Conservation (phyloP, 1,139 yeast genomes). For the Yarrowia galli region DNA sequence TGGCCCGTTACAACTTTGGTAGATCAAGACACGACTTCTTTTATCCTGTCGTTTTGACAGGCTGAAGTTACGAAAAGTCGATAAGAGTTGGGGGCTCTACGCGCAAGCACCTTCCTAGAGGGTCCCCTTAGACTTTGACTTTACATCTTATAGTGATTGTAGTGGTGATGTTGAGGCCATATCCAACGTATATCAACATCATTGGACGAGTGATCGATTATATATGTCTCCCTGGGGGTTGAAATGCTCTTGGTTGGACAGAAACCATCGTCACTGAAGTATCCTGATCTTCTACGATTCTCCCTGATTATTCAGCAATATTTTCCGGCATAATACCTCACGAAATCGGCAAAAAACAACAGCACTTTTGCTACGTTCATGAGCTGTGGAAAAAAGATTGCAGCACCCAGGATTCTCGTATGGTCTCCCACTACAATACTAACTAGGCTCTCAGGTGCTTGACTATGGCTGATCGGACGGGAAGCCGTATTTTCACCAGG, state of each 20-base stretch:
- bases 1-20: conserved; percentile 39
- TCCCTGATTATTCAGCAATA: no score
- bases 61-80: conserved; percentile 37
- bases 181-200: no score
- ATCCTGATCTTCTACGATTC: no score
- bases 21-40: conserved; percentile 36
- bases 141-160: conserved; percentile 8
- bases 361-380: no score
- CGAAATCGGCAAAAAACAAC: no score
- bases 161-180: no score
- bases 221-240: no score
- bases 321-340: no score
- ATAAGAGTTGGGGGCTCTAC: conserved; percentile 36
- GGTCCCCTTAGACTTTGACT: conserved; percentile 36
- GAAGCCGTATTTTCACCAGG: conserved; percentile 31
- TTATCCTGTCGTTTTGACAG: conserved; percentile 38
- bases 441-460: conserved; percentile 28
- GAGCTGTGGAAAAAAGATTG: conserved; percentile 4
- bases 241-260: no score
- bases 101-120: conserved; percentile 20
- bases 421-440: conserved; percentile 32
- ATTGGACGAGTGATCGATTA: no score
- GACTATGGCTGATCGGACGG: conserved; percentile 34
- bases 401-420: conserved; percentile 33
- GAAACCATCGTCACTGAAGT: no score